phyloP scores from a whole-genome alignment of 805 yeast genomes.

The Barnettozyma wickerhamii region DNA sequence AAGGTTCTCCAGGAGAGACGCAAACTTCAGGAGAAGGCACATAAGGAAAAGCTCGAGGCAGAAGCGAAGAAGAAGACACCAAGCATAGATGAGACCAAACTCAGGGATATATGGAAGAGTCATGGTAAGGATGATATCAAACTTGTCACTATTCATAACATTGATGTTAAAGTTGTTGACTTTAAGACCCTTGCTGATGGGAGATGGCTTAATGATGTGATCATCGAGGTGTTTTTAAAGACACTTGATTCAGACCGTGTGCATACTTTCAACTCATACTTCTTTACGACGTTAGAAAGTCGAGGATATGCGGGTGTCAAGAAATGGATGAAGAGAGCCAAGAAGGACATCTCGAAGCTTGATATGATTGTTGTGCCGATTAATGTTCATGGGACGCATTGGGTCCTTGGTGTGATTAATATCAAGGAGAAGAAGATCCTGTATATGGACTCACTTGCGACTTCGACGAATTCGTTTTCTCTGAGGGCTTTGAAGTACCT shows the following conservation, averaged over 20 bases:
- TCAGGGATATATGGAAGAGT: conserved; percentile 26
- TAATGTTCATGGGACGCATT: conserved; percentile 79
- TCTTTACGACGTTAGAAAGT: conserved; percentile 63
- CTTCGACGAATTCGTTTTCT: conserved; percentile 31
- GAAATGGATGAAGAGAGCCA: conserved; percentile 79
- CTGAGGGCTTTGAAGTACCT: conserved; percentile 41
- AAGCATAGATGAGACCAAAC: conserved; percentile 19
- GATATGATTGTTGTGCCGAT: conserved; percentile 77
- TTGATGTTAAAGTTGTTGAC: conserved; percentile 66
- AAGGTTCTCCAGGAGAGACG: conserved; percentile 39
- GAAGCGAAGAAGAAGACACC: conserved; percentile 25
- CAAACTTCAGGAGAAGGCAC: conserved; percentile 31
- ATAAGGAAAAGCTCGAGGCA: conserved; percentile 27
- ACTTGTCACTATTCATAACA: conserved; percentile 30
- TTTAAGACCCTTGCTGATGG: conserved; percentile 64
- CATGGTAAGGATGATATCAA: conserved; percentile 23
- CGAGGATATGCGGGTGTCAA: conserved; percentile 80
- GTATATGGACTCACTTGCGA: conserved; percentile 75
- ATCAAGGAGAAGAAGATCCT: conserved; percentile 51
- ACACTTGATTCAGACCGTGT: conserved; percentile 31
- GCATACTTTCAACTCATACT: conserved; percentile 84
- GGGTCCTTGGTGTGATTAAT: conserved; percentile 86
- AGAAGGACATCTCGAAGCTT: conserved; percentile 57
- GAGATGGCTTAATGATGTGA: conserved; percentile 86
- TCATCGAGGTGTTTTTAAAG: conserved; percentile 76